Evolutionary conservation across 805 yeast species (phyloP).

Genomic region (Candida schatavii): DNA sequence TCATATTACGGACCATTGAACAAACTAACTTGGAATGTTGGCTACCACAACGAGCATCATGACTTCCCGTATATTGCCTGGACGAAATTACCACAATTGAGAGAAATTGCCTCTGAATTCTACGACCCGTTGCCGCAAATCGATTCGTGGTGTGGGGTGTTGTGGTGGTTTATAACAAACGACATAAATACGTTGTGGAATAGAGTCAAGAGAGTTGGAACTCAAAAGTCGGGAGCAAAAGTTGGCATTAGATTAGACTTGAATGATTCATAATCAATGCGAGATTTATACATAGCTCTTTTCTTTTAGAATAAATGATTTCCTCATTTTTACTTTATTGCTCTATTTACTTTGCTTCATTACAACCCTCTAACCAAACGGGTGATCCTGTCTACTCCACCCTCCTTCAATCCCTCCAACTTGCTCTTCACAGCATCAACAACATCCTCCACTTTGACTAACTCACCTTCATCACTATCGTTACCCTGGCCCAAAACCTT

Average conservation of each 20-base stretch:
- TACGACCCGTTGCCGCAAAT: conserved; percentile 78
- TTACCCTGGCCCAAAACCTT: conserved; percentile 89
- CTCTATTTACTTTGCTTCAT: conserved; percentile 9
- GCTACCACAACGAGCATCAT: conserved; percentile 92
- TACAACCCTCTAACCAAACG: conserved; percentile 59
- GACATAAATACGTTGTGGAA: conserved; percentile 71
- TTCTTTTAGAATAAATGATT: neutral
- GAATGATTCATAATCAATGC: no score
- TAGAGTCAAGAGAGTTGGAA: conserved; percentile 67
- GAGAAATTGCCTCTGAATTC: conserved; percentile 71
- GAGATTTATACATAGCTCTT: no score
- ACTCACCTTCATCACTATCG: conserved; percentile 78
- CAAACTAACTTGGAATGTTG: conserved; percentile 84
- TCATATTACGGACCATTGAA: conserved; percentile 85
- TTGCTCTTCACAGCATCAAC: conserved; percentile 44
- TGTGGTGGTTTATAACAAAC: conserved; percentile 67
- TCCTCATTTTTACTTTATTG: neutral
- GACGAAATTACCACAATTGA: conserved; percentile 68
- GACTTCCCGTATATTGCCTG: conserved; percentile 94
- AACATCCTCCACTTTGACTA: conserved; percentile 61
- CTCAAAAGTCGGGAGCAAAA: conserved; percentile 32
- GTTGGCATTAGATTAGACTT: conserved; percentile 9
- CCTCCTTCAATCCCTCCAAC: conserved; percentile 38
- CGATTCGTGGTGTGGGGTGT: conserved; percentile 73
- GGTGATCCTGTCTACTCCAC: conserved; percentile 62